Evolutionary conservation across 1,284 basidiomycete genomes (phyloP).

Genomic region (Xerocomus tenax): DNA sequence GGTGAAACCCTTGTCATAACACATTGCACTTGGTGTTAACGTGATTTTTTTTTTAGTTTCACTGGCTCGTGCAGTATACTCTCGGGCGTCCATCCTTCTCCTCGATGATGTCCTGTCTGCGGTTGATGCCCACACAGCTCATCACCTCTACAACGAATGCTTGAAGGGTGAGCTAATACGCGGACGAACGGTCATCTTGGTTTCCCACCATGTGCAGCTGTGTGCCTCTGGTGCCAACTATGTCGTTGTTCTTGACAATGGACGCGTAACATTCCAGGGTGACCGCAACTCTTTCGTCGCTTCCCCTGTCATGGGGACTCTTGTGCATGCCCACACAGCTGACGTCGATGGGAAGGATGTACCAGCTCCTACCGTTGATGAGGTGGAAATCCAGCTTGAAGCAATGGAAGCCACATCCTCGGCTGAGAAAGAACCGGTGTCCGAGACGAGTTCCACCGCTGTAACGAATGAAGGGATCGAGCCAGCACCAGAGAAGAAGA

Average conservation of each 20-base stretch:
- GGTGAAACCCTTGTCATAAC: constrained; percentile 35
- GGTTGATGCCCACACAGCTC: constrained; percentile 84
- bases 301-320: constrained; percentile 56
- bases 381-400: constrained; percentile 5
- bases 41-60: constrained; percentile 51
- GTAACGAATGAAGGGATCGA: constrained; percentile 26
- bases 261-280: constrained; percentile 72
- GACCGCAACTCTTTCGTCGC: constrained; percentile 56
- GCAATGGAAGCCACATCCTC: constrained; percentile 5
- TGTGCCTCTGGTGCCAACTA: constrained; percentile 63
- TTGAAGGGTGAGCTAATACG: constrained; percentile 76
- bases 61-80: constrained; percentile 89
- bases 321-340: constrained; percentile 55
- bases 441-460: constrained; percentile 47
- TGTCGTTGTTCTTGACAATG: constrained; percentile 79
- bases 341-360: constrained; percentile 27
- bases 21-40: background rate
- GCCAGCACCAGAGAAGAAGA: constrained; percentile 47
- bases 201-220: constrained; percentile 85
- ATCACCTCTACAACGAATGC: constrained; percentile 76
- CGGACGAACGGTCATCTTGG: constrained; percentile 74
- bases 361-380: constrained; percentile 9
- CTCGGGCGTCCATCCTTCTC: constrained; percentile 74
- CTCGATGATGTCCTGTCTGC: constrained; percentile 81
- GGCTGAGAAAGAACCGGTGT: constrained; percentile 29